A percentile compares a stretch with the other conserved stretches of the same genome.
phyloP scores from a whole-genome alignment of 2,329 filamentous ascomycete species.

The Aspergillus ibericus region DNA sequence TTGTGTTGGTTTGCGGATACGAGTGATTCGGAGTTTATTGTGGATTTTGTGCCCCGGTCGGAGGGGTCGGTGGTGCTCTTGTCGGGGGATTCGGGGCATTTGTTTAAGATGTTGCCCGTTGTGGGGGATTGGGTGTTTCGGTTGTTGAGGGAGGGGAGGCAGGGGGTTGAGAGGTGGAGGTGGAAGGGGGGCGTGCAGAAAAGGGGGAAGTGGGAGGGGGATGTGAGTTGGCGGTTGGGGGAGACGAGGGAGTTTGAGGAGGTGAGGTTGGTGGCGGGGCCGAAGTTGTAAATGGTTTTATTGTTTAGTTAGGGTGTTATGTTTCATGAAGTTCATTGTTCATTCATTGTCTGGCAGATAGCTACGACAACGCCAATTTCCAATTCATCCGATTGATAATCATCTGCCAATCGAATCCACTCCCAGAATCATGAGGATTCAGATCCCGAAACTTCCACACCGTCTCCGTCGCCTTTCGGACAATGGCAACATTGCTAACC shows the following conservation, averaged over 20 bases:
- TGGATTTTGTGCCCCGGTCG: slow-evolving; percentile 58
- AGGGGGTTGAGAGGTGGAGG: slow-evolving; percentile 51
- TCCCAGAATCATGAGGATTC: not conserved
- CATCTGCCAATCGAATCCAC: slow-evolving; percentile 1
- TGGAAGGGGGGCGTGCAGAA: slow-evolving; percentile 48
- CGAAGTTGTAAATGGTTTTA: slow-evolving; percentile 21
- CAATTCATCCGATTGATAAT: slow-evolving; percentile 1
- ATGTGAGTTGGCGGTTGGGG: slow-evolving; percentile 52
- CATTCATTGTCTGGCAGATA: too few species aligned
- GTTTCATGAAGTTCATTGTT: too few species aligned
- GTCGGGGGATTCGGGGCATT: slow-evolving; percentile 62
- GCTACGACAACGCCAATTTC: slow-evolving; percentile 3
- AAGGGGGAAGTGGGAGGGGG: slow-evolving; percentile 33
- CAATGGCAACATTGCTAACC: not conserved
- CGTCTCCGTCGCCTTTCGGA: not conserved
- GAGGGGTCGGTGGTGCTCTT: slow-evolving; percentile 50
- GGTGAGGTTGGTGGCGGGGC: slow-evolving; percentile 17
- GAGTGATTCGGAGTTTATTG: slow-evolving; percentile 59
- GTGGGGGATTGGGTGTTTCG: slow-evolving; percentile 57
- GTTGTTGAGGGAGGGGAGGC: slow-evolving; percentile 40
- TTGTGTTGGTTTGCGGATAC: slow-evolving; percentile 68
- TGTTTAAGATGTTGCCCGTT: slow-evolving; percentile 63
- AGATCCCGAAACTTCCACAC: slow-evolving; percentile 1
- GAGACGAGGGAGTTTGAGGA: slow-evolving; percentile 29
- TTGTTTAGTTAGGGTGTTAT: too few species aligned